Evolutionary conservation across 768 basidiomycete genomes (phyloP).

Genomic region (Tricholoma sp.): DNA sequence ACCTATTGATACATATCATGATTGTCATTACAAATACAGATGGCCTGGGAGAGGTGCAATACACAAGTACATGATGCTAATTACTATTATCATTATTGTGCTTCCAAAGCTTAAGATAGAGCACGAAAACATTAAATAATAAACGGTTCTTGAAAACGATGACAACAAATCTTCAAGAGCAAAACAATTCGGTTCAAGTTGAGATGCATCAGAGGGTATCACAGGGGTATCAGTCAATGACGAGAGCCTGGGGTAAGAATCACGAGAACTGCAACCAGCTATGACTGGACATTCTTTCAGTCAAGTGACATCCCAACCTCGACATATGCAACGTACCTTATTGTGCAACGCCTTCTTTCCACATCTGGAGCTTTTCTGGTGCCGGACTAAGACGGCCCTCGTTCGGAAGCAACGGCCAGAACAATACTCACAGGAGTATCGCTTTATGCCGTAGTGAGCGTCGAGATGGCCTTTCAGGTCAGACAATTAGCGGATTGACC

Average conservation of each 20-base stretch:
- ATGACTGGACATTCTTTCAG: not conserved
- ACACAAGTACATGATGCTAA: too few relatives aligned
- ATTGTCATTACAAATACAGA: too few relatives aligned
- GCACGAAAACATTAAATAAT: not conserved
- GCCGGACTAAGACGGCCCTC: not conserved
- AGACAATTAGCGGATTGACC: not conserved
- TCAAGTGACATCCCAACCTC: not conserved
- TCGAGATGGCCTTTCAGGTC: slow-evolving; percentile 1
- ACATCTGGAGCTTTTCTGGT: not conserved
- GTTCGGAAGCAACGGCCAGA: not conserved
- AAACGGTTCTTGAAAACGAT: not conserved
- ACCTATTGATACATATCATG: too few relatives aligned
- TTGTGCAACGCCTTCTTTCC: not conserved
- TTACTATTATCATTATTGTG: not conserved
- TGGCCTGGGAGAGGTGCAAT: too few relatives aligned
- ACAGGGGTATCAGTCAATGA: not conserved
- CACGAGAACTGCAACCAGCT: not conserved
- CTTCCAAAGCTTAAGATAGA: not conserved
- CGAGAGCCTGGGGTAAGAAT: not conserved
- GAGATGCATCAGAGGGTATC: too few relatives aligned
- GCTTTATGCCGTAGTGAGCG: not conserved
- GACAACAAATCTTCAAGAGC: not conserved
- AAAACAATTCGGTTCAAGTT: too few relatives aligned
- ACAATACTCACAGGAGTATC: not conserved
- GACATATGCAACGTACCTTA: not conserved